These are phyloP conservation scores for Auriscalpium vulgare DNA, from an alignment of 768 basidiomycete genomes.

Conservation along the genomic window DNA sequence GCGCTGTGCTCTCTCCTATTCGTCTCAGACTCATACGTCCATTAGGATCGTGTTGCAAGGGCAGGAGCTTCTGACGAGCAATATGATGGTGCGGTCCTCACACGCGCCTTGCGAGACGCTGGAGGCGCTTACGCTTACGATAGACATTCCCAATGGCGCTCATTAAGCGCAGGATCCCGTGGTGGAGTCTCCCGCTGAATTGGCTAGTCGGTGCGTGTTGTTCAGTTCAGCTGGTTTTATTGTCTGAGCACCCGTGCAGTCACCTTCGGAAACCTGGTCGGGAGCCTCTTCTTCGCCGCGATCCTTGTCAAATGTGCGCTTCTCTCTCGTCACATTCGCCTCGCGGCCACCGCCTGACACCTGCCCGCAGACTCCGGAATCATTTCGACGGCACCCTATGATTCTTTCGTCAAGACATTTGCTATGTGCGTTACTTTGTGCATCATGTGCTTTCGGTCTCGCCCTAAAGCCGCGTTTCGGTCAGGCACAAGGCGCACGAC, in stretches of 20 bases:
- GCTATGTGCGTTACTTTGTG: constrained; percentile 42
- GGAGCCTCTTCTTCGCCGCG: constrained; percentile 63
- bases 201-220: constrained; percentile 51
- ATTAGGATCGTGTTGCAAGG: constrained; percentile 66
- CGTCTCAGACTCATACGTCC: neutral
- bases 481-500: constrained; percentile 52
- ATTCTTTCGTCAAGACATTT: constrained; percentile 41
- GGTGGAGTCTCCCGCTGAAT: constrained; percentile 63
- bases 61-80: constrained; percentile 64
- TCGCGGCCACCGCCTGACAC: neutral
- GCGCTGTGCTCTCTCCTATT: neutral
- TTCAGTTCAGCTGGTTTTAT: neutral
- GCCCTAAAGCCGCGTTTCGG: neutral
- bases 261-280: constrained; percentile 59
- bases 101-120: neutral
- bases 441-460: neutral
- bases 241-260: constrained; percentile 28
- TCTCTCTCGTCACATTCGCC: neutral
- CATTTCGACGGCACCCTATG: constrained; percentile 50
- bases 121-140: neutral
- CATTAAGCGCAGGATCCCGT: constrained; percentile 51
- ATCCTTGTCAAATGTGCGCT: constrained; percentile 56
- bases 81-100: constrained; percentile 53
- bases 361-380: constrained; percentile 45
- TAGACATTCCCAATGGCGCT: constrained; percentile 67